phyloP scores from a whole-genome alignment of 805 yeast species.

The Saturnispora saitoi region DNA sequence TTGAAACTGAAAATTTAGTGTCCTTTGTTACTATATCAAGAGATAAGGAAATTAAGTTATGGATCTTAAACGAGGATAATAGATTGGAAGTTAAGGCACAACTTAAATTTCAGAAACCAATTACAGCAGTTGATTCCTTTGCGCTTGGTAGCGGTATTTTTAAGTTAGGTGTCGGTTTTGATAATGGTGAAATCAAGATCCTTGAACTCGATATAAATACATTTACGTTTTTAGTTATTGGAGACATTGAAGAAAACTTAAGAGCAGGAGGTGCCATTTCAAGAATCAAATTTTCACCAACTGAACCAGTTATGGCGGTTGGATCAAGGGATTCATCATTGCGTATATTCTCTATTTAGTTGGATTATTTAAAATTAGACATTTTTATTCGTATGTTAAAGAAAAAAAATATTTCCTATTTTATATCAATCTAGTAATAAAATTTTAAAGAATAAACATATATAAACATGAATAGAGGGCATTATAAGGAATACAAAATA shows the following conservation, averaged over 20 bases:
- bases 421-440: neutral
- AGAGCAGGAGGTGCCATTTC: constrained; percentile 58
- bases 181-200: constrained; percentile 50
- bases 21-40: constrained; percentile 81
- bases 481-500: neutral
- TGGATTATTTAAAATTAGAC: neutral
- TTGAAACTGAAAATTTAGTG: constrained; percentile 37
- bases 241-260: constrained; percentile 29
- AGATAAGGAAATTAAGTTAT: constrained; percentile 67
- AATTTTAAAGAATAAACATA: neutral
- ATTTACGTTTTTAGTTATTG: constrained; percentile 25
- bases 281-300: constrained; percentile 48
- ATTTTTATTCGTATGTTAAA: constrained; percentile 1
- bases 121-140: constrained; percentile 58
- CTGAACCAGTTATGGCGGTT: constrained; percentile 38
- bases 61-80: constrained; percentile 34
- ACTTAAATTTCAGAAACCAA: constrained; percentile 44
- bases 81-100: constrained; percentile 30
- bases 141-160: constrained; percentile 25
- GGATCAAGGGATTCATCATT: constrained; percentile 63
- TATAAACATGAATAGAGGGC: constrained; percentile 1
- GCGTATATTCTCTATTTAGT: constrained; percentile 24
- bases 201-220: constrained; percentile 28
- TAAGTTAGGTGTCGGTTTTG: constrained; percentile 58
- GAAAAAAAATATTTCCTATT: neutral